phyloP scores from a whole-genome alignment of 163 green algal genomes.

The Scenedesmus sp. region DNA sequence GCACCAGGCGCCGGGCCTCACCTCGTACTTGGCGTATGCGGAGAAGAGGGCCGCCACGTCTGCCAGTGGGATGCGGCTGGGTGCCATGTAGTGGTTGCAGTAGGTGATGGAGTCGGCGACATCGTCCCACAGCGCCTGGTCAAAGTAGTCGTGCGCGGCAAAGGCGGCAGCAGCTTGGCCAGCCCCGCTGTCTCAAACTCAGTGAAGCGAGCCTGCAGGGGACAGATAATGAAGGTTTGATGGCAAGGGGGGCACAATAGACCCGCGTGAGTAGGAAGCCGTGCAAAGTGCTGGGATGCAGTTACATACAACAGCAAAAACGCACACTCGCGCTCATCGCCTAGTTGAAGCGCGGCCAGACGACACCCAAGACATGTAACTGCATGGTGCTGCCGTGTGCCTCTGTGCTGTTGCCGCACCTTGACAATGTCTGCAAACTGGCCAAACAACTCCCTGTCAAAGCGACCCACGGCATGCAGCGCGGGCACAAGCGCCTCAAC shows the following conservation, averaged over 20 bases:
- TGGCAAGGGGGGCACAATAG: neutral
- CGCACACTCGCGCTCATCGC: too few relatives aligned
- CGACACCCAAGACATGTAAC: too few relatives aligned
- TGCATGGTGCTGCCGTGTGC: neutral
- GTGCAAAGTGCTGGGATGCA: too few relatives aligned
- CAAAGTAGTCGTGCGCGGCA: slow-evolving; percentile 53
- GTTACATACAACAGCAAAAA: too few relatives aligned
- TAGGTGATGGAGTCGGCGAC: slow-evolving; percentile 56
- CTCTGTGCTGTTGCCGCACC: neutral
- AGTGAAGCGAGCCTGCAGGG: slow-evolving; percentile 43
- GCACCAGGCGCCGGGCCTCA: neutral
- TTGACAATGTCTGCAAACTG: slow-evolving; percentile 50
- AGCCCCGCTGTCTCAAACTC: slow-evolving; percentile 54
- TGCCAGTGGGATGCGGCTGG: slow-evolving; percentile 7
- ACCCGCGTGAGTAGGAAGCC: neutral
- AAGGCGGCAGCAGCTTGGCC: slow-evolving; percentile 20
- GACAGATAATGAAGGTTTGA: neutral
- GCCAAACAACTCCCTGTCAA: slow-evolving; percentile 42
- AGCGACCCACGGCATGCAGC: slow-evolving; percentile 39
- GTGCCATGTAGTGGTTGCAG: slow-evolving; percentile 60
- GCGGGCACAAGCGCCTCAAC: slow-evolving; percentile 45
- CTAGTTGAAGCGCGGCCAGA: too few relatives aligned
- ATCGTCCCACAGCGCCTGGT: slow-evolving; percentile 51
- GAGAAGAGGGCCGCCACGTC: slow-evolving; percentile 34
- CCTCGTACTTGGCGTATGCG: slow-evolving; percentile 57